Base-by-base conservation (phyloP, 2,329 filamentous ascomycete species). In the Colletotrichum sp. region DNA sequence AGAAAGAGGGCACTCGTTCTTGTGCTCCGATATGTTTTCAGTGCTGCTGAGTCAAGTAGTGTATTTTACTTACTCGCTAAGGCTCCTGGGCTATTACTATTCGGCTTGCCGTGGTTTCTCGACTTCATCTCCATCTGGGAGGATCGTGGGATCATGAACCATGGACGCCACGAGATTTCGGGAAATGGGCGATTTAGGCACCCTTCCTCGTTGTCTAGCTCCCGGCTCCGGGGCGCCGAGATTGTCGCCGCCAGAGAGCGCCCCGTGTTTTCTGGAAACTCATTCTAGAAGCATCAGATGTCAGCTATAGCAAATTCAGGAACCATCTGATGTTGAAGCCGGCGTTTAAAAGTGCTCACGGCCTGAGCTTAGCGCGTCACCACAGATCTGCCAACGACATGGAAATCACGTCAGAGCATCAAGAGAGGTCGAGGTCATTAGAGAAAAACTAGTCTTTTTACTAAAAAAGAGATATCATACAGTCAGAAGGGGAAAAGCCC, bases 261-360 rank as follows among this genome's bases (percentile, higher is more conserved):
- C 16, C 14, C 32, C 61, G 13, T 39, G 43, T 26, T 18, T 64
- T 64, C 39, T 66, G 34, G 39, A 66, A 30, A 9, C 48, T 14
- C 16, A 18, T 52, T 66, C 59, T 66, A 26, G 24, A 66, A 66
- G 24, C n/a, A 64, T 52, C 14, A 18, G n/a, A 21, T 48, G 28
- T 39, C 34, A n/a, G 10, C 9, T 13, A 4, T 12, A 9, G 14
- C 24, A 52, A 26, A 52, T 13, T 30, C 36, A 28, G 63, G 39
- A 21, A 32, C 10, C 63, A 36, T 52, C 43, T 52, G 43, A 52
- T 52, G 43, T 52, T 13, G n/a, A 52, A 52, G 43, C 43, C n/a
- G n/a, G 43, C 43, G 43, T 52, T 24, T 59, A 30, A 18, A 4
- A 59, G 12, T 10, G 0, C n/a, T 52, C n/a, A 52, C n/a, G n/a